A percentile compares a stretch with the other conserved stretches of the same genome.
Conservation (phyloP, 169 alveolate species). For the Theileria orientalis region DNA sequence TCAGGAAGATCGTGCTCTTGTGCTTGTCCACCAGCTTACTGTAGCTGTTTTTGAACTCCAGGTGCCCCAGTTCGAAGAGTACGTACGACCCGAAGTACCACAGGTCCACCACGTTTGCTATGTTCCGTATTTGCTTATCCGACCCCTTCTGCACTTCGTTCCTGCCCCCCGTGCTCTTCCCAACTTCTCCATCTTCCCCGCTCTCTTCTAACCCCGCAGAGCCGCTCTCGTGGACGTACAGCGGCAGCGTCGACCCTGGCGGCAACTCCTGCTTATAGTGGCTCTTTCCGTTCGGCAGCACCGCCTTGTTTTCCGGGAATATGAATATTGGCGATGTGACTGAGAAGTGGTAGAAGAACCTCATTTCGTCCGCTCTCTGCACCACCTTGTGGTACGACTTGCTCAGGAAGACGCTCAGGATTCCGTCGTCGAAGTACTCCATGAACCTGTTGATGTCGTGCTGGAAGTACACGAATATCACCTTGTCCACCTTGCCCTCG, state of each 20-base stretch:
- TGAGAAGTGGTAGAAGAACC: conserved; percentile 62
- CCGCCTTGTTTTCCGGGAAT: conserved; percentile 70
- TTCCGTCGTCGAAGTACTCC: conserved; percentile 82
- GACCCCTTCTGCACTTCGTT: background rate
- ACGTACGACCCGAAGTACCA: conserved; percentile 64
- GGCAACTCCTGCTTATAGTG: background rate
- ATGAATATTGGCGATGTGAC: conserved; percentile 66
- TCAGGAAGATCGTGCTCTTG: conserved; percentile 45
- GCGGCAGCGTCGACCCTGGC: conserved; percentile 8
- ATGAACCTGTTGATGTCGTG: conserved; percentile 74
- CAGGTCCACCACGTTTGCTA: conserved; percentile 54
- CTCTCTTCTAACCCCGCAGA: background rate
- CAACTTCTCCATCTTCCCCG: background rate
- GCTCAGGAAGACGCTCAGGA: conserved; percentile 78
- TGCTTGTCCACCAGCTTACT: conserved; percentile 37
- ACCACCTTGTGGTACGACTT: conserved; percentile 80
- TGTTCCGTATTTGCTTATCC: background rate
- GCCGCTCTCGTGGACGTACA: background rate
- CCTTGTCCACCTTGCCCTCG: conserved; percentile 64
- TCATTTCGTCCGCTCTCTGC: conserved; percentile 75
- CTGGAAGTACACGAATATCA: conserved; percentile 73
- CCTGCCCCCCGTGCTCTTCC: background rate
- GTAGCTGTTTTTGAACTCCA: conserved; percentile 66
- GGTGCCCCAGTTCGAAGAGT: conserved; percentile 69
- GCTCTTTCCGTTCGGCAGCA: conserved; percentile 30